phyloP scores from a whole-genome alignment of 306 rosid genomes.

The Rosa rugosa region DNA sequence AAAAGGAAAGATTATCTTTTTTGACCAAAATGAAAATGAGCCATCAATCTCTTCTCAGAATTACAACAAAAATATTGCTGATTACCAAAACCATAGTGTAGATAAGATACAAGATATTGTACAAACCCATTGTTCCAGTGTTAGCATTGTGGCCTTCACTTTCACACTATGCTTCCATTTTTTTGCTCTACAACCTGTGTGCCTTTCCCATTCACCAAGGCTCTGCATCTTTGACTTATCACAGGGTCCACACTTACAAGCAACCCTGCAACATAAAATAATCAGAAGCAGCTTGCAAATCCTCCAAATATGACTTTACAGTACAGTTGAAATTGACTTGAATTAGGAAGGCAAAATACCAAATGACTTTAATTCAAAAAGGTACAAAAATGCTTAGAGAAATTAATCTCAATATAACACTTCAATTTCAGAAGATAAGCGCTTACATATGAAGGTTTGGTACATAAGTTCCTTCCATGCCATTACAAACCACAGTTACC shows the following conservation, averaged over 20 bases:
- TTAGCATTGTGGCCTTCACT: conserved; percentile 80
- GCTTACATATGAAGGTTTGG: conserved; percentile 86
- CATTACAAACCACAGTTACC: conserved; percentile 84
- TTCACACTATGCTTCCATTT: conserved; percentile 96
- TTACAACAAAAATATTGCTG: neutral
- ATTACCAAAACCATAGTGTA: neutral
- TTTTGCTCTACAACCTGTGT: conserved; percentile 94
- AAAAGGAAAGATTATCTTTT: neutral
- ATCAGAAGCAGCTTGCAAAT: conserved; percentile 28
- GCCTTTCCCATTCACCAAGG: conserved; percentile 90
- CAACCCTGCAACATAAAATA: conserved; percentile 47
- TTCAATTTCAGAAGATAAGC: conserved; percentile 24
- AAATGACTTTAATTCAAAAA: neutral
- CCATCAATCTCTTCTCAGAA: neutral
- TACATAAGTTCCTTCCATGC: conserved; percentile 84
- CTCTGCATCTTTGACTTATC: conserved; percentile 70
- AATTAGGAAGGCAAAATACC: neutral
- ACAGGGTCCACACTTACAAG: conserved; percentile 82
- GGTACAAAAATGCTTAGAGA: neutral
- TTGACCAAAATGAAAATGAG: neutral
- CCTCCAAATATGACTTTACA: neutral
- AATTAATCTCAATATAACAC: conserved; percentile 9
- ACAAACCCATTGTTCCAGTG: conserved; percentile 96
- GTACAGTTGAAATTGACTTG: neutral
- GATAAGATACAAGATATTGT: conserved; percentile 21